These are phyloP conservation scores for Fusarium decemcellulare DNA, from an alignment of 2,329 filamentous ascomycete genomes.

Conservation along the genomic window DNA sequence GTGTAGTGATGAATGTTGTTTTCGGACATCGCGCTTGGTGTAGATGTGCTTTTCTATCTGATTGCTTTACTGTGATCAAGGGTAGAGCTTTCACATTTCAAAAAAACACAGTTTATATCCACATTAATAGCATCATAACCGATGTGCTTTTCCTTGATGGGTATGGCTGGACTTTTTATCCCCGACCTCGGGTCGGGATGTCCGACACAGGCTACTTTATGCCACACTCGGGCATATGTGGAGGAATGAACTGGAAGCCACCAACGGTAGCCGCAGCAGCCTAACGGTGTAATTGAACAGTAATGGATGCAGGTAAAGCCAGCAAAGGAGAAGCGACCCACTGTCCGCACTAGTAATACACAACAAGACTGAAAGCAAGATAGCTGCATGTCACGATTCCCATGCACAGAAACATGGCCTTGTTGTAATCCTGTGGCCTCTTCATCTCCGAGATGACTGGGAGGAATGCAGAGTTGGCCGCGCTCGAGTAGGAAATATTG, in stretches of 20 bases:
- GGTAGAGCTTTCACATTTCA: too few species aligned
- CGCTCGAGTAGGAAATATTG: constrained; percentile 64
- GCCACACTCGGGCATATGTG: too few species aligned
- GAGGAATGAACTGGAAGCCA: too few species aligned
- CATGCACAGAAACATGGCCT: constrained; percentile 44
- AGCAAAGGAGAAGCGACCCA: constrained; percentile 50
- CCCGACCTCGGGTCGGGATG: not conserved
- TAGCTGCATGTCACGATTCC: constrained; percentile 46
- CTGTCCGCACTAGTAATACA: constrained; percentile 49
- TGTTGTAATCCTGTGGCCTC: constrained; percentile 41
- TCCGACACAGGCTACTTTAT: too few species aligned
- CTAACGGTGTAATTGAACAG: too few species aligned
- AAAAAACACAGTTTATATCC: too few species aligned
- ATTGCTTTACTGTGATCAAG: too few species aligned
- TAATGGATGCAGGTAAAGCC: too few species aligned
- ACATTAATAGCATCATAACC: too few species aligned
- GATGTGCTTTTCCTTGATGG: not conserved
- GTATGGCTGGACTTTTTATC: not conserved
- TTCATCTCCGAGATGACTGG: constrained; percentile 71
- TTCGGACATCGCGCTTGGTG: not conserved
- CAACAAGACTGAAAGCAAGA: constrained; percentile 48
- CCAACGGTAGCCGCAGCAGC: too few species aligned
- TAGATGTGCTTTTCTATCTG: too few species aligned
- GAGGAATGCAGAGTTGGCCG: constrained; percentile 53
- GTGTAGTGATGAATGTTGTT: not conserved